Conservation (phyloP, 768 basidiomycete genomes). For the Amanita molliuscula region DNA sequence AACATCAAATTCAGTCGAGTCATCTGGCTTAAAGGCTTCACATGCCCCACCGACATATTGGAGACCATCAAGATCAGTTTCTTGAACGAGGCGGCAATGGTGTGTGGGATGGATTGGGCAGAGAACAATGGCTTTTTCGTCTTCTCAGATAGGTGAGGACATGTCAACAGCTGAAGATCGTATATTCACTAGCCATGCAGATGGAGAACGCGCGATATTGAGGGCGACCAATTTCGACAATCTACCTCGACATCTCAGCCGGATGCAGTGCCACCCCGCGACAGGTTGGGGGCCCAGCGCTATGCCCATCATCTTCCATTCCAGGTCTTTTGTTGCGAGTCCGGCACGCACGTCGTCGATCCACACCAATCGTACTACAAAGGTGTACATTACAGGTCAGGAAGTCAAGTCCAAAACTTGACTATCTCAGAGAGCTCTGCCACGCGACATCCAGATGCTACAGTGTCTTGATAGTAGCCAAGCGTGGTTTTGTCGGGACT, state of each 20-base stretch:
- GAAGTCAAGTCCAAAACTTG: slow-evolving; percentile 72
- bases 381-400: slow-evolving; percentile 77
- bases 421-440: slow-evolving; percentile 46
- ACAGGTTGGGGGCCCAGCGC: slow-evolving; percentile 67
- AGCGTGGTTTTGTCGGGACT: slow-evolving; percentile 96
- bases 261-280: slow-evolving; percentile 88
- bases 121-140: slow-evolving; percentile 97
- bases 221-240: slow-evolving; percentile 96
- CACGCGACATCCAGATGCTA: slow-evolving; percentile 62
- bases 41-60: slow-evolving; percentile 95
- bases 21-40: slow-evolving; percentile 98
- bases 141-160: slow-evolving; percentile 79
- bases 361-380: slow-evolving; percentile 94
- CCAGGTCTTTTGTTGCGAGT: slow-evolving; percentile 98
- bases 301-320: slow-evolving; percentile 92
- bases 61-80: slow-evolving; percentile 90
- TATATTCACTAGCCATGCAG: slow-evolving; percentile 26
- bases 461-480: slow-evolving; percentile 94
- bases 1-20: slow-evolving; percentile 83
- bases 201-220: slow-evolving; percentile 97
- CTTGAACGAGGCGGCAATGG: slow-evolving; percentile 92
- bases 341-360: slow-evolving; percentile 94
- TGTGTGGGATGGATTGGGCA: slow-evolving; percentile 99
- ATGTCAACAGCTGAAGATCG: background rate
- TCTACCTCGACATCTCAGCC: slow-evolving; percentile 88